Conservation (phyloP, 108 stramenopile species). For the Fistulifera pelliculosa region DNA sequence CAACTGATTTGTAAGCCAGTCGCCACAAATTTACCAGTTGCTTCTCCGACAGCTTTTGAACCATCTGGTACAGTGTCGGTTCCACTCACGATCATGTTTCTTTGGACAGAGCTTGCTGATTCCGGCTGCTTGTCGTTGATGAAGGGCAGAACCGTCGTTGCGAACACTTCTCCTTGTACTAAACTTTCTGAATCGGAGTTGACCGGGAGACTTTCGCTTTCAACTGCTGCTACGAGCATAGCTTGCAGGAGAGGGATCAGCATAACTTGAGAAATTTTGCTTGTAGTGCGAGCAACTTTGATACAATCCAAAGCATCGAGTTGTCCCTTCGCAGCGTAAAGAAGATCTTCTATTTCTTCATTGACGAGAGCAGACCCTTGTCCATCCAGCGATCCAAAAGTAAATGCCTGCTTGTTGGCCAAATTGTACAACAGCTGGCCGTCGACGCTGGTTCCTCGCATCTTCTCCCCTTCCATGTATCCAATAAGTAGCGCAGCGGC, state of each 20-base stretch:
- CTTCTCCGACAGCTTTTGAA: conserved; percentile 57
- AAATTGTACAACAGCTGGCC: conserved; percentile 68
- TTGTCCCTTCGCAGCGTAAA: conserved; percentile 64
- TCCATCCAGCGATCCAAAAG: conserved; percentile 54
- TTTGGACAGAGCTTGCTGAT: conserved; percentile 37
- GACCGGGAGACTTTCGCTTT: conserved; percentile 27
- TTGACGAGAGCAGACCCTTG: conserved; percentile 46
- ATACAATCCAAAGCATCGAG: conserved; percentile 45
- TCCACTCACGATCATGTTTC: conserved; percentile 49
- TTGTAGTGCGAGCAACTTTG: conserved; percentile 38
- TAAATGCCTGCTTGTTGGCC: conserved; percentile 54
- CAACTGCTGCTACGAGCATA: conserved; percentile 53
- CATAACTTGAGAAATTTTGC: conserved; percentile 37
- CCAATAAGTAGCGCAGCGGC: conserved; percentile 74
- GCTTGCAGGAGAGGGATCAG: conserved; percentile 69
- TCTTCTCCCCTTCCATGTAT: conserved; percentile 55
- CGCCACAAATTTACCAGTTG: conserved; percentile 25
- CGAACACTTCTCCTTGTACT: conserved; percentile 51
- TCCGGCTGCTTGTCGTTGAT: conserved; percentile 19
- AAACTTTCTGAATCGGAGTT: conserved; percentile 28
- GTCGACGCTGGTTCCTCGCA: conserved; percentile 60
- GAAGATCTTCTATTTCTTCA: conserved; percentile 42
- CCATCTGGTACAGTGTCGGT: conserved; percentile 44
- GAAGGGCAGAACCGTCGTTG: conserved; percentile 62
- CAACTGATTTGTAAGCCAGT: no score